Base-by-base conservation (phyloP, 805 yeast genomes). In the Ogataea methanolica region DNA sequence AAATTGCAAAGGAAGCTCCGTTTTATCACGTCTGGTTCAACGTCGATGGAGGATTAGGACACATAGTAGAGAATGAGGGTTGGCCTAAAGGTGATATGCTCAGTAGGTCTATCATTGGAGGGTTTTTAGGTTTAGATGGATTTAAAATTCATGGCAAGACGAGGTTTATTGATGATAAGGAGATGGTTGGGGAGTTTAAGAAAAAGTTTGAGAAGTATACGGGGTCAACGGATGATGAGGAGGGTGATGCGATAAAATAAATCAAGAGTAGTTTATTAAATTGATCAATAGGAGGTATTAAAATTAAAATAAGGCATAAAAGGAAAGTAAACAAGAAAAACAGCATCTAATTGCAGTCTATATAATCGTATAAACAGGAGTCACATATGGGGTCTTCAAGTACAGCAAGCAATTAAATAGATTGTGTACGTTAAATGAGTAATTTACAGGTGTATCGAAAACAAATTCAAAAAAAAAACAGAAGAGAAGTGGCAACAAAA, bases 21-120 rank as follows among this genome's bases (percentile, higher is more conserved):
- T 77, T 67, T 52, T 75, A 73, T 55, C 81, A 76, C 53, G 75
- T 72, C 7, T 77, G 82, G 82, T 59, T 73, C 43, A 61, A 62
- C 17, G 40, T 71, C 6, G 67, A 71, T 41, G 80, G 79, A 19
- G 81, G 82, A 0, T 43, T 73, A 37, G 82, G 78, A 1, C 81
- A 76, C 55, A 73, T 77, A 7, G 66, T 76, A 7, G 81, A 77
- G 49, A 65, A 71, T 46, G 47, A 52, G 0, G 38, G 1, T 3
- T 77, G 81, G 81, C 80, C 81, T 0, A 58, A 55, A 41, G 74
- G 71, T 11, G 80, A 75, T 47, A 47, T 66, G 41, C 74, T 76
- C 56, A 77, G 73, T 6, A 57, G 80, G 35, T 65, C 69, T 36
- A 68, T 75, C 5, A 59, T 76, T 36, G 80, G 79, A 8, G 79